Conservation (phyloP, 768 basidiomycete species). For the Astraeus odoratus region DNA sequence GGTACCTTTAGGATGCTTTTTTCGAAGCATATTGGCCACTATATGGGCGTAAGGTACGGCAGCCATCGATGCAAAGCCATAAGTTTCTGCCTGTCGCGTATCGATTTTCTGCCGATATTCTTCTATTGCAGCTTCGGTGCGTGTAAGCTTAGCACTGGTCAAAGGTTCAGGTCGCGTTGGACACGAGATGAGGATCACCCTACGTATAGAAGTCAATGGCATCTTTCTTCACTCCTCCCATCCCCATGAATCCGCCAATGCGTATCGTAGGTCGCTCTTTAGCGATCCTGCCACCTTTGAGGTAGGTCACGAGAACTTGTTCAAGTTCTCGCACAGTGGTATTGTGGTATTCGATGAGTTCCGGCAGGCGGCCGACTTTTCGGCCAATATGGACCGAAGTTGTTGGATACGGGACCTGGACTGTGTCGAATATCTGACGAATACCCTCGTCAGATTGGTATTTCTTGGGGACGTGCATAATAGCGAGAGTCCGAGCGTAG, state of each 20-base stretch:
- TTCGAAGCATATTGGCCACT: slow-evolving; percentile 62
- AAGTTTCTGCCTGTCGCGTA: slow-evolving; percentile 75
- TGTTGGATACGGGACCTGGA: slow-evolving; percentile 83
- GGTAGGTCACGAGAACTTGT: slow-evolving; percentile 79
- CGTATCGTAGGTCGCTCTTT: slow-evolving; percentile 77
- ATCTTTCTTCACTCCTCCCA: slow-evolving; percentile 80
- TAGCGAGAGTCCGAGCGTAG: slow-evolving; percentile 87
- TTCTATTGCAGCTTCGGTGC: slow-evolving; percentile 70
- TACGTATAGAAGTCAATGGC: slow-evolving; percentile 93
- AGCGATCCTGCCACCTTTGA: slow-evolving; percentile 75
- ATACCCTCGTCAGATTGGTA: slow-evolving; percentile 83
- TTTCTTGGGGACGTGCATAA: slow-evolving; percentile 73
- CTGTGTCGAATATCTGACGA: slow-evolving; percentile 60
- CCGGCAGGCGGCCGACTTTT: slow-evolving; percentile 80
- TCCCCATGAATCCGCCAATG: slow-evolving; percentile 72
- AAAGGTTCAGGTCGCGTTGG: slow-evolving; percentile 5
- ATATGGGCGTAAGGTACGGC: slow-evolving; percentile 84
- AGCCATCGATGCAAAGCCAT: slow-evolving; percentile 89
- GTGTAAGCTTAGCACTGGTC: slow-evolving; percentile 37
- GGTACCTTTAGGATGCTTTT: slow-evolving; percentile 70
- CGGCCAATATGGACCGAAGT: slow-evolving; percentile 88
- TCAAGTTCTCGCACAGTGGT: slow-evolving; percentile 92
- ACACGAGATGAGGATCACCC: slow-evolving; percentile 18
- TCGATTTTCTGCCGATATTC: slow-evolving; percentile 67
- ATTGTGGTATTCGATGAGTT: slow-evolving; percentile 89